A percentile compares a stretch with the other conserved stretches of the same genome.
Evolutionary conservation across 2,329 filamentous ascomycete genomes (phyloP).

Genomic region (Cordyceps cicadae): DNA sequence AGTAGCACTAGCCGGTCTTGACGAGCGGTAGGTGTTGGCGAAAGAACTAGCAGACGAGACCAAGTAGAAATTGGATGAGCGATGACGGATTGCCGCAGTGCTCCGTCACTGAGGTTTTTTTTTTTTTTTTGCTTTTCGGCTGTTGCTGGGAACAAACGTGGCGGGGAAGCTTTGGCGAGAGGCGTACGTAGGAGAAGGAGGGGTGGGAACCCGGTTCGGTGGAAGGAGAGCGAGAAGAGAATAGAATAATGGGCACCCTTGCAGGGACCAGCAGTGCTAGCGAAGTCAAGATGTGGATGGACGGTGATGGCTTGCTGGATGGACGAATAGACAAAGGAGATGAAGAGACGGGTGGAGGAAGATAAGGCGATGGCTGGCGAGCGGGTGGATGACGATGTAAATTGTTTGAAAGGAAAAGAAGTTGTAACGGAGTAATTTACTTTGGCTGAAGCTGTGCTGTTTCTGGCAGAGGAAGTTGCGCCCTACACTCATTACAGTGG

Average conservation of each 20-base stretch:
- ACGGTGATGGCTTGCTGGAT: neutral
- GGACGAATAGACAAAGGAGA: neutral
- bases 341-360: neutral
- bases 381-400: neutral
- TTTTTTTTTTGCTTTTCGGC: neutral
- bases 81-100: neutral
- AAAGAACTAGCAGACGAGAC: neutral
- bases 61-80: neutral
- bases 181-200: neutral
- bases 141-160: neutral
- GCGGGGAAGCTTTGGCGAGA: slow-evolving; percentile 4
- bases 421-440: neutral
- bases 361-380: neutral
- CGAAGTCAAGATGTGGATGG: neutral
- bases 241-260: neutral
- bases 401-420: no score
- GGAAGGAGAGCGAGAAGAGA: neutral
- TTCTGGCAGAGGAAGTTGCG: neutral
- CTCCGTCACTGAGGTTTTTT: neutral
- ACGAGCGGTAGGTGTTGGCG: neutral
- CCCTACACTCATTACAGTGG: neutral
- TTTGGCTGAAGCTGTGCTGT: neutral
- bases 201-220: neutral
- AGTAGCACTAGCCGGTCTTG: slow-evolving; percentile 5
- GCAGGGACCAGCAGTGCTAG: neutral